phyloP scores from a whole-genome alignment of 2,329 filamentous ascomycete genomes.

The Fusarium staphyleae region DNA sequence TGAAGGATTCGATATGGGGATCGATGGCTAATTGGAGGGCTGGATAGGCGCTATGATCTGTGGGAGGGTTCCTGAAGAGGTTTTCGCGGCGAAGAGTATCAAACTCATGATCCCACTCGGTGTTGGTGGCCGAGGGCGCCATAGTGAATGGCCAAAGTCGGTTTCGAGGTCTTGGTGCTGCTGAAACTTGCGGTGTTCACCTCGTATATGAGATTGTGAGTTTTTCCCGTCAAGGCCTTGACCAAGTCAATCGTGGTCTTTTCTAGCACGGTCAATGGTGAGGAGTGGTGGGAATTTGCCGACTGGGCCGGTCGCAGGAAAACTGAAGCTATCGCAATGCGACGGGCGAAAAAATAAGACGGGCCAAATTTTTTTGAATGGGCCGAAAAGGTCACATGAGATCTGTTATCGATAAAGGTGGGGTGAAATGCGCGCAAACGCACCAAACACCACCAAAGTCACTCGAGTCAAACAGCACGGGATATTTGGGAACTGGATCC shows the following conservation, averaged over 20 bases:
- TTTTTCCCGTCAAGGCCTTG: not conserved
- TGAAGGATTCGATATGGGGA: constrained; percentile 96
- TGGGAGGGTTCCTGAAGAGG: constrained; percentile 88
- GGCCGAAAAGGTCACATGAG: constrained; percentile 40
- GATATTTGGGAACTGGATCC: no score
- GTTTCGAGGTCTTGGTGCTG: constrained; percentile 7
- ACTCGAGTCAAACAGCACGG: no score
- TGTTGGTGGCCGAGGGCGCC: constrained; percentile 66
- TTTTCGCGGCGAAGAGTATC: constrained; percentile 85
- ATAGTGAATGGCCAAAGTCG: constrained; percentile 49
- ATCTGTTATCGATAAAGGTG: constrained; percentile 39
- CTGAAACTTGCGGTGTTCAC: constrained; percentile 4
- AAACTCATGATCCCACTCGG: constrained; percentile 84
- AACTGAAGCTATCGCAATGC: constrained; percentile 42
- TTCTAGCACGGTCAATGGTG: constrained; percentile 9
- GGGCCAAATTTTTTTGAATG: constrained; percentile 33
- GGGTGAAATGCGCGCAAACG: not conserved
- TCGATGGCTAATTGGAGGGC: constrained; percentile 83
- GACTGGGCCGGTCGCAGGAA: constrained; percentile 32
- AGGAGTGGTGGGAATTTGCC: constrained; percentile 24
- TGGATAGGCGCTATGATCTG: constrained; percentile 87
- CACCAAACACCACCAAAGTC: no score
- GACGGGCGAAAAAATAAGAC: constrained; percentile 35
- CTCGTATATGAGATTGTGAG: not conserved
- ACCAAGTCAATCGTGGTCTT: constrained; percentile 9